Evolutionary conservation across 306 rosid genomes (phyloP).

Genomic region (Biancaea sappan): DNA sequence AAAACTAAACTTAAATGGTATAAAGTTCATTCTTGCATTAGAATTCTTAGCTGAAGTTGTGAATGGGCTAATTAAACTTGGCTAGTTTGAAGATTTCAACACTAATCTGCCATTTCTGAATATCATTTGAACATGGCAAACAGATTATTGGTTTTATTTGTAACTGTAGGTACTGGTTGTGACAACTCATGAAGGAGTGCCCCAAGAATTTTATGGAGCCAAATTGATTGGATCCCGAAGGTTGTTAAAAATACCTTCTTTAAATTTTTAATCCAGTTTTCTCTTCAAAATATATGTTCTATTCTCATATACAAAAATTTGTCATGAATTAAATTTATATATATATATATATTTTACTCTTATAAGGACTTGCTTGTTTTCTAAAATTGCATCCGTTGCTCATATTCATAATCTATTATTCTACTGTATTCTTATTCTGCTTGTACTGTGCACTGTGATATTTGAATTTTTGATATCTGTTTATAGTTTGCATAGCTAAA

Average conservation of each 20-base stretch:
- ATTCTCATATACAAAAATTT: conserved; percentile 5
- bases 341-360: no score
- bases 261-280: conserved; percentile 17
- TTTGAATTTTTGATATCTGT: conserved; percentile 5
- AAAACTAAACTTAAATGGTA: not conserved
- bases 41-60: not conserved
- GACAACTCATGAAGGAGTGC: conserved; percentile 98
- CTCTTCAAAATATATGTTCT: conserved; percentile 9
- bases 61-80: not conserved
- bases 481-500: conserved; percentile 15
- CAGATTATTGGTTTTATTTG: conserved; percentile 30
- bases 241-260: conserved; percentile 45
- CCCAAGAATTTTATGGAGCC: conserved; percentile 91
- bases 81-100: not conserved
- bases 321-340: conserved; percentile 8
- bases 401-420: conserved; percentile 2
- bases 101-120: not conserved
- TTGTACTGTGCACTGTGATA: not conserved
- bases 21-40: conserved; percentile 18
- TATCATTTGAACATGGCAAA: not conserved
- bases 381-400: conserved; percentile 2
- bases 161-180: conserved; percentile 86
- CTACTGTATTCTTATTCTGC: conserved; percentile 21
- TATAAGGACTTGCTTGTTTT: conserved; percentile 22
- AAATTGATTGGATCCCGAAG: conserved; percentile 91